Conservation (phyloP, 2,329 filamentous ascomycete species). For the Clarireedia monteithiana region DNA sequence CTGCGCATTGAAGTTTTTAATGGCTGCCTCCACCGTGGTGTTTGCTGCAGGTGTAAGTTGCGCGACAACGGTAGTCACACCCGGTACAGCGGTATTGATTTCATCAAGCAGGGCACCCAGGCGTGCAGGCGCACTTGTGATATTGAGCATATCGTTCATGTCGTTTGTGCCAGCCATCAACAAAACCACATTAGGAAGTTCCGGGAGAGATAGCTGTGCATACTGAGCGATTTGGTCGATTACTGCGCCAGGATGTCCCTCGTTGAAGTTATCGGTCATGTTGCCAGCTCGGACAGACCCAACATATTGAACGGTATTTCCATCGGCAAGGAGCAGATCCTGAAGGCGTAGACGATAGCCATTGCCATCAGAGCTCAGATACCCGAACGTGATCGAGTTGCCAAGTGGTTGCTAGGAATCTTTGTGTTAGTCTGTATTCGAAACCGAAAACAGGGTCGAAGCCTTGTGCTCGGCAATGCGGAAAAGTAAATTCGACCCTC, state of each 20-base stretch:
- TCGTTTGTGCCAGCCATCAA: constrained; percentile 32
- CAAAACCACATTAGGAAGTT: constrained; percentile 29
- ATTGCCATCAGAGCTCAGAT: constrained; percentile 27
- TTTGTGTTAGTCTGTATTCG: not conserved
- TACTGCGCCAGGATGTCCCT: constrained; percentile 28
- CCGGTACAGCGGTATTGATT: constrained; percentile 25
- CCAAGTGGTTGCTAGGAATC: constrained; percentile 25
- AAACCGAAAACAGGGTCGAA: not conserved
- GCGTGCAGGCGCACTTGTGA: constrained; percentile 27
- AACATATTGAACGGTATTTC: constrained; percentile 25
- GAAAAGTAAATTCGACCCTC: not conserved
- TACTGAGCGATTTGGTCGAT: constrained; percentile 27
- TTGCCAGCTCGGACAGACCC: constrained; percentile 28
- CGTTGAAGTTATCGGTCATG: constrained; percentile 29
- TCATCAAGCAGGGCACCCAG: constrained; percentile 29
- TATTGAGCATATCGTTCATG: constrained; percentile 20
- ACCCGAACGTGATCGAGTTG: constrained; percentile 33
- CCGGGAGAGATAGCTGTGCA: constrained; percentile 11
- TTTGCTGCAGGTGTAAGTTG: constrained; percentile 25
- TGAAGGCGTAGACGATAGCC: constrained; percentile 32
- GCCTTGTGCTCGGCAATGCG: not conserved
- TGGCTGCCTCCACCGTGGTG: not conserved
- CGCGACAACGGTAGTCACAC: constrained; percentile 32
- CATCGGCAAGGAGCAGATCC: constrained; percentile 18
- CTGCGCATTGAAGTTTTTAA: constrained; percentile 13